Base-by-base conservation (phyloP, 352 stramenopile species). In the Phytophthora colocasiae region DNA sequence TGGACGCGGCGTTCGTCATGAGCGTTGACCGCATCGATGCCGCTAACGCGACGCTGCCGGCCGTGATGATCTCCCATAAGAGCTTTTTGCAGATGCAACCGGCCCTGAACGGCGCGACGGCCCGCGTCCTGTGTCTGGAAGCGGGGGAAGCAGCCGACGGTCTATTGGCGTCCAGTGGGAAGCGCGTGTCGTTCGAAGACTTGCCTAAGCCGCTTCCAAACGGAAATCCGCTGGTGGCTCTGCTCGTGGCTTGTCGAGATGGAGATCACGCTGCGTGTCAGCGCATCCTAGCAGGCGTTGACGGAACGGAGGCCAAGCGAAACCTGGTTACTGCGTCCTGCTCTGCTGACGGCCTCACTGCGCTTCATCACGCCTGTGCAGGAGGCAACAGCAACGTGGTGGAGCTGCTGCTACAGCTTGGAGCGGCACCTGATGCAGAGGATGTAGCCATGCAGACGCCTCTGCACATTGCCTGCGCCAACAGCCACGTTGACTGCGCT, bases 1-100 rank as follows among this genome's bases (percentile, higher is more conserved):
- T 65, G 1, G 73, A 87, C 29, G 69, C 73, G 12, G 79, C 83
- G 29, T 93, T 93, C 15, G 79, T 92, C 27, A 93, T 92, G 83
- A 92, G 73, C 43, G 85, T 92, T 2, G 83, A 91, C 44, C 69
- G 85, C 14, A 81, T 90, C 44, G 66, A 78, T 32, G 80, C 83
- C 15, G 79, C 83, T n/a, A 81, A 92, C 58, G 61, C 89, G 6
- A 83, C 80, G 36, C 77, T 93, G n/a, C 81, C 85, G 11, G 68
- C 80, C 11, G 78, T 92, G 10, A 92, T 92, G 85, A 75, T 93
- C 27, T 90, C 85, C 2, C 55, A 67, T 31, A 59, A 56, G 4
- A 59, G 71, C 3, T 88, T 89, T 36, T 41, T 77, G 24, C 72
- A 65, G 19, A 58, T 93, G 8, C 27, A 73, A 6, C 12, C 40